phyloP scores from a whole-genome alignment of 2,329 filamentous ascomycete species.

The Monosporascus sp. region DNA sequence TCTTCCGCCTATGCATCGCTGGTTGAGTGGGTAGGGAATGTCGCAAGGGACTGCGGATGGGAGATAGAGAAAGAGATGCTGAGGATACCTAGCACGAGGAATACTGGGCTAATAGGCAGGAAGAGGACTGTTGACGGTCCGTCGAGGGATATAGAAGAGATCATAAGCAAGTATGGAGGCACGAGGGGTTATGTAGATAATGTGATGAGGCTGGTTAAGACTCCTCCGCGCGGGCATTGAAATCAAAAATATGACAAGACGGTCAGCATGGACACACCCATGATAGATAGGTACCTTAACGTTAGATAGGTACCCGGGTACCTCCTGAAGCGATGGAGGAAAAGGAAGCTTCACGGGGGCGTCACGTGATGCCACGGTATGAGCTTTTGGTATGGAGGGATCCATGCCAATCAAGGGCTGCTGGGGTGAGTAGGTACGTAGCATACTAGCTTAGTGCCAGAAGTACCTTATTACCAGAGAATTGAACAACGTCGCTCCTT shows the following conservation, averaged over 20 bases:
- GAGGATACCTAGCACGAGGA: conserved; percentile 87
- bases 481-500: conserved; percentile 9
- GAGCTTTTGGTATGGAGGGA: too few species aligned
- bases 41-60: conserved; percentile 71
- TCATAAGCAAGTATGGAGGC: conserved; percentile 50
- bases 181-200: conserved; percentile 53
- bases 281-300: too few species aligned
- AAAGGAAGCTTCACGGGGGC: too few species aligned
- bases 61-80: conserved; percentile 76
- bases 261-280: too few species aligned
- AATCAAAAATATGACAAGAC: not conserved
- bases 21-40: conserved; percentile 67
- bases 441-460: too few species aligned
- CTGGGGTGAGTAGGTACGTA: too few species aligned
- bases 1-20: conserved; percentile 78
- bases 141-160: conserved; percentile 34
- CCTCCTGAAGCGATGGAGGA: too few species aligned
- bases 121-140: conserved; percentile 23
- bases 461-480: not conserved
- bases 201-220: conserved; percentile 56
- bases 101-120: conserved; percentile 74
- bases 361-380: too few species aligned
- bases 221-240: conserved; percentile 34
- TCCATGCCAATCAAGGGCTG: too few species aligned
- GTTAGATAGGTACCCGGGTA: too few species aligned